Conservation (phyloP, 208 protist genomes). For the Crithidia bombi region DNA sequence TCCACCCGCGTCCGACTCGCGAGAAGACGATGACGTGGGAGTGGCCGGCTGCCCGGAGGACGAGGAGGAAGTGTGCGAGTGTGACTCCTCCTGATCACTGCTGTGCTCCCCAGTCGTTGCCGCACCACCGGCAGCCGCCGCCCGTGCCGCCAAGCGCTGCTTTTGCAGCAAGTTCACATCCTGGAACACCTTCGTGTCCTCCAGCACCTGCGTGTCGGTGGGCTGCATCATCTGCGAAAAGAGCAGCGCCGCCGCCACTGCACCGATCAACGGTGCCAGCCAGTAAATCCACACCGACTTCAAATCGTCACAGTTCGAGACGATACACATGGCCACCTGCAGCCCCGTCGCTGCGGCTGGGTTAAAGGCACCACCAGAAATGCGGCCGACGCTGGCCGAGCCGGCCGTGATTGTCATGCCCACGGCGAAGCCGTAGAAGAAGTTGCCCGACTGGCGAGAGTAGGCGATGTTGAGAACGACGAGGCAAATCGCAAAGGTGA, state of each 20-base stretch:
- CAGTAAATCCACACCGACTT: slow-evolving; percentile 85
- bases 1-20: not conserved
- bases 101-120: not conserved
- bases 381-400: slow-evolving; percentile 62
- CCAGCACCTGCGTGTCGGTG: slow-evolving; percentile 49
- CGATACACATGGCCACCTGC: slow-evolving; percentile 75
- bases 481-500: slow-evolving; percentile 76
- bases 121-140: slow-evolving; percentile 14
- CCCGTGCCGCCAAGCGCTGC: slow-evolving; percentile 24
- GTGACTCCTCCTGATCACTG: not conserved
- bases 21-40: slow-evolving; percentile 6
- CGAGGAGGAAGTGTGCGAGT: slow-evolving; percentile 3
- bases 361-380: slow-evolving; percentile 86
- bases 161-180: slow-evolving; percentile 31
- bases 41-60: not conserved
- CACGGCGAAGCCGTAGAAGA: slow-evolving; percentile 85
- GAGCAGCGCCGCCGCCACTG: slow-evolving; percentile 58
- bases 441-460: slow-evolving; percentile 69
- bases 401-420: slow-evolving; percentile 80
- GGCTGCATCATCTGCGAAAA: slow-evolving; percentile 81
- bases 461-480: slow-evolving; percentile 83
- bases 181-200: slow-evolving; percentile 53
- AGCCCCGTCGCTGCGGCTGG: slow-evolving; percentile 82
- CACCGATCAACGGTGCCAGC: slow-evolving; percentile 74
- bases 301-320: slow-evolving; percentile 68